Evolutionary conservation across 192 early-diverging fungal genomes (phyloP).

Genomic region (Rhizophagus prolifer): DNA sequence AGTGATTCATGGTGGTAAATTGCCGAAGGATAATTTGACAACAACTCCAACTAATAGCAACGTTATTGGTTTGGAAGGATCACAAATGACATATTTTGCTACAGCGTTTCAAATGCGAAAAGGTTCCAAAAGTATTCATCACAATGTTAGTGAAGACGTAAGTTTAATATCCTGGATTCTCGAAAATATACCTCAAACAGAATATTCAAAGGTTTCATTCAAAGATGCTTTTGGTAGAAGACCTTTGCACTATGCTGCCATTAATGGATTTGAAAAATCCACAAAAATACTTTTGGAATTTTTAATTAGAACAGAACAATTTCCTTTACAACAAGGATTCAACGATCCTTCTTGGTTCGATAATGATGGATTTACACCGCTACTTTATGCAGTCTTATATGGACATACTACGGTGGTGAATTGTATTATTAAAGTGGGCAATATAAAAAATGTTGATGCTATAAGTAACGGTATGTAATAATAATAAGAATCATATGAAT

Average conservation of each 20-base stretch:
- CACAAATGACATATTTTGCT: background rate
- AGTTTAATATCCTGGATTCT: constrained; percentile 43
- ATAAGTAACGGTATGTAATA: constrained; percentile 22
- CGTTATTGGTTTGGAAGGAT: background rate
- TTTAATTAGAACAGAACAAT: constrained; percentile 42
- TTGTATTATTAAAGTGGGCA: constrained; percentile 52
- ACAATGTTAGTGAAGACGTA: constrained; percentile 36
- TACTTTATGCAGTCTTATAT: constrained; percentile 61
- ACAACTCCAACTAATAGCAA: background rate
- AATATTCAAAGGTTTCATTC: constrained; percentile 34
- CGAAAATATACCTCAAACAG: constrained; percentile 32
- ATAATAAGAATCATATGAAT: background rate
- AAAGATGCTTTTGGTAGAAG: constrained; percentile 58
- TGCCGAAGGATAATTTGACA: constrained; percentile 22
- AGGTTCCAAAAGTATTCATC: background rate
- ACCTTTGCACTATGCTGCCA: constrained; percentile 63
- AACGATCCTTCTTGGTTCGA: constrained; percentile 56
- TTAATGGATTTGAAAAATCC: constrained; percentile 50
- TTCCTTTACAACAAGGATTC: constrained; percentile 34
- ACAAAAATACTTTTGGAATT: constrained; percentile 46
- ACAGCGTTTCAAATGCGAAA: background rate
- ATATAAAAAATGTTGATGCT: constrained; percentile 51
- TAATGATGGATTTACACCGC: constrained; percentile 62
- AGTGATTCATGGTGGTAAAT: constrained; percentile 46
- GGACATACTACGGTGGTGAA: constrained; percentile 49